Base-by-base conservation (phyloP, 2,329 filamentous ascomycete species). In the Fusarium newnesense region DNA sequence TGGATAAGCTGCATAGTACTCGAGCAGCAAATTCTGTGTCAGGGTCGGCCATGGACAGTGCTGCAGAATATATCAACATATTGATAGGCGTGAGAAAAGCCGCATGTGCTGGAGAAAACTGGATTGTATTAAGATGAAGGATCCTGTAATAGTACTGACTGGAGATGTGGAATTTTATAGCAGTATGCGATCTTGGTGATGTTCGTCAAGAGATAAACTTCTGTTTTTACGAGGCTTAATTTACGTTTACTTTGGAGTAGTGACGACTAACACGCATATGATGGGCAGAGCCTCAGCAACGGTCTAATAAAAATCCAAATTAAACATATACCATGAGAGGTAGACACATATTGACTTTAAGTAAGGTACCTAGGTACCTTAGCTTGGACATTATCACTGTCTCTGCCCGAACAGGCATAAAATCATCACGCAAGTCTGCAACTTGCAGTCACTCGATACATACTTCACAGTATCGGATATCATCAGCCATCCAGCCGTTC, bases 401-500 rank as follows among this genome's bases (percentile, higher is more conserved):
- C 12, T n/a, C 39, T 13, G 21, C 21, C 39, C 21, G 21, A 40
- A 7, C 11, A 13, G 21, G 39, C 39, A n/a, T 40, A 40, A 21
- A 40, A n/a, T 37, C 36, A 37, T 37, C 36, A 19, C 18, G 18
- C 36, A 37, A 37, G 36, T 19, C 18, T 19, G 16, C 16, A 37
- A 37, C 18, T 37, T 37, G 36, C 24, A 19, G 16, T 58, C 32
- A n/a, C 39, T 58, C 28, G 37, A 60, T n/a, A 50, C 18, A 28
- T 24, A 44, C 11, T 40, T 60, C 65, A 61, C 63, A 49, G 30
- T 16, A 24, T 37, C 21, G n/a, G 19, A 47, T n/a, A 53, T 40
- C 19, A 34, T 40, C 24, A 44, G 30, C 42, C 65, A 30, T 64
- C 44, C 58, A 42, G 50, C 64, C 64, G 39, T 61, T 73, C 60